Conservation (phyloP, 192 early-diverging fungal genomes). For the Geranomyces michiganensis region DNA sequence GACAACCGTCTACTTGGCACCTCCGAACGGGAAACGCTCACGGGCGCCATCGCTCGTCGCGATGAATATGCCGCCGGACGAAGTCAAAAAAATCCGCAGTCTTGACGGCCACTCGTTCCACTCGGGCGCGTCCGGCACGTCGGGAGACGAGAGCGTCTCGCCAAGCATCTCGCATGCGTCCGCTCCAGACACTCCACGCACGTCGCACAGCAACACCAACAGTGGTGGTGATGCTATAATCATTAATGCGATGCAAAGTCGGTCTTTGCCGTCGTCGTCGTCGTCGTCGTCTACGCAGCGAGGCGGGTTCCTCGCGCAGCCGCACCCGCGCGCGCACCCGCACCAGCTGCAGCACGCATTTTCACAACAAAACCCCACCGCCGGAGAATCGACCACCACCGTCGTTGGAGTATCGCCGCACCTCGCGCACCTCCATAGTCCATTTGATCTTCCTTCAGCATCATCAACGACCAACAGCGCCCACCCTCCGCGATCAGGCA, state of each 20-base stretch:
- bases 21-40: slow-evolving; percentile 10
- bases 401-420: slow-evolving; percentile 9
- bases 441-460: neutral
- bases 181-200: neutral
- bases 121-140: neutral
- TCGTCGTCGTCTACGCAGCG: too few species aligned
- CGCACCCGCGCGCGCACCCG: neutral
- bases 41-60: slow-evolving; percentile 22
- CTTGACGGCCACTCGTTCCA: neutral
- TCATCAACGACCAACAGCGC: neutral
- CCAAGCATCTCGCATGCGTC: neutral
- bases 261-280: neutral
- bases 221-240: neutral
- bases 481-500: neutral
- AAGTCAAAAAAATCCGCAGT: slow-evolving; percentile 16
- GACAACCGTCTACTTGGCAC: neutral
- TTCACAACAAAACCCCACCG: neutral
- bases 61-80: slow-evolving; percentile 23
- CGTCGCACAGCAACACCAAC: neutral
- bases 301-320: neutral
- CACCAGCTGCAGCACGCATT: slow-evolving; percentile 1
- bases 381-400: neutral
- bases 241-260: neutral
- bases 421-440: slow-evolving; percentile 1
- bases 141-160: neutral